Conservation (phyloP, 192 early-diverging fungal genomes). For the Martensiomyces pterosporus region DNA sequence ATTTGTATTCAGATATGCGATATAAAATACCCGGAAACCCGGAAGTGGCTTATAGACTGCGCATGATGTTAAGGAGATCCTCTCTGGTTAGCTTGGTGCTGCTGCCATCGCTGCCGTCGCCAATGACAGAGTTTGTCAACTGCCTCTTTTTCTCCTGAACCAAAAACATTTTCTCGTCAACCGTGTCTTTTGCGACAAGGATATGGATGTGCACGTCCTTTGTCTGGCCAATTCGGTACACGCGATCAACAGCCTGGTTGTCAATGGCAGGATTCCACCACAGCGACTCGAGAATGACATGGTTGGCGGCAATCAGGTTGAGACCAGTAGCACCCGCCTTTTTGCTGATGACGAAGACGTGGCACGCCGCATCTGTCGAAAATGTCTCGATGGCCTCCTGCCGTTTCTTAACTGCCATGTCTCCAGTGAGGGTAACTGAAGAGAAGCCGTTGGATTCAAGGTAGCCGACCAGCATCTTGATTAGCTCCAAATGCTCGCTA, state of each 20-base stretch:
- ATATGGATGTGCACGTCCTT: conserved; percentile 90
- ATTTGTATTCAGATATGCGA: too few relatives aligned
- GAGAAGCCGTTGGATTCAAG: background rate
- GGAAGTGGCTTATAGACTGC: too few relatives aligned
- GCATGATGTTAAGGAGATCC: too few relatives aligned
- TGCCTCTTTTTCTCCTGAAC: conserved; percentile 20
- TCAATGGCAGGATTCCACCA: conserved; percentile 96
- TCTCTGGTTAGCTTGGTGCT: too few relatives aligned
- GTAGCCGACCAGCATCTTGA: background rate
- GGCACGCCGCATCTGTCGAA: conserved; percentile 13
- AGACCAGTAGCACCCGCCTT: conserved; percentile 70
- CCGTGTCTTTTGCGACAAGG: conserved; percentile 82
- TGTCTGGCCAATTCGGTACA: conserved; percentile 92
- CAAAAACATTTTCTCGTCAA: conserved; percentile 64
- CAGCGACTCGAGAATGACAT: conserved; percentile 71
- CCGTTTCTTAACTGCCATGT: conserved; percentile 33
- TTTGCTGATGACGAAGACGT: conserved; percentile 61
- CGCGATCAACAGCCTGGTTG: conserved; percentile 85
- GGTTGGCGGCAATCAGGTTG: conserved; percentile 63
- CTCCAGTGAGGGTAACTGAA: conserved; percentile 41
- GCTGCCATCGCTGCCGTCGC: too few relatives aligned
- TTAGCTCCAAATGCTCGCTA: conserved; percentile 9
- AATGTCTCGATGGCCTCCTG: conserved; percentile 44
- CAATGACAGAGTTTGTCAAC: conserved; percentile 15
- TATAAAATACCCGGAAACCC: too few relatives aligned